phyloP scores from a whole-genome alignment of 2,329 filamentous ascomycete genomes.

The Pyricularia sp. region DNA sequence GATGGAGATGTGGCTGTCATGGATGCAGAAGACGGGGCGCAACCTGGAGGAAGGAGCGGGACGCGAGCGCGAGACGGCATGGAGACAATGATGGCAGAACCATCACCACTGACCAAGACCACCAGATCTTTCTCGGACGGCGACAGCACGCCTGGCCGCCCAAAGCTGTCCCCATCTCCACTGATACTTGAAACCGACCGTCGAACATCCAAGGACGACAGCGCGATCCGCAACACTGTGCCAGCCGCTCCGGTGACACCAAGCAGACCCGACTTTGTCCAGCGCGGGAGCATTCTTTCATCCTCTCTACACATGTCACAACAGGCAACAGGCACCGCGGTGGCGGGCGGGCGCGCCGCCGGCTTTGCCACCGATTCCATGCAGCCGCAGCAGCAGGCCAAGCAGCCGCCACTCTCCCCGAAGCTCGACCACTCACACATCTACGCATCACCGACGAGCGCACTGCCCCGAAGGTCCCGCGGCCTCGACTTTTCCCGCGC shows the following conservation, averaged over 20 bases:
- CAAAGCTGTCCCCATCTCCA: slow-evolving; percentile 47
- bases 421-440: slow-evolving; percentile 78
- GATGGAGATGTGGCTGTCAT: slow-evolving; percentile 2
- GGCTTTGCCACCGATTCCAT: slow-evolving; percentile 10
- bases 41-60: neutral
- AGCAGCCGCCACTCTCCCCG: slow-evolving; percentile 67
- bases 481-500: slow-evolving; percentile 90
- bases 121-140: slow-evolving; percentile 59
- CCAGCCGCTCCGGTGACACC: slow-evolving; percentile 47
- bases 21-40: neutral
- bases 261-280: slow-evolving; percentile 53
- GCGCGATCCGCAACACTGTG: slow-evolving; percentile 34
- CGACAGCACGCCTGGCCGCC: slow-evolving; percentile 34
- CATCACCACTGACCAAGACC: slow-evolving; percentile 36
- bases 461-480: slow-evolving; percentile 79
- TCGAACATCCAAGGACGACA: slow-evolving; percentile 58
- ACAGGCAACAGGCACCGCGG: slow-evolving; percentile 21
- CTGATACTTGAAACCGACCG: slow-evolving; percentile 43
- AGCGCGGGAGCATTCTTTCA: slow-evolving; percentile 43
- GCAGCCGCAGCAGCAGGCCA: slow-evolving; percentile 30
- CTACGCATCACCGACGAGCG: slow-evolving; percentile 80
- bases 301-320: slow-evolving; percentile 13
- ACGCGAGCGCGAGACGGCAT: neutral
- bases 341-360: slow-evolving; percentile 12
- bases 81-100: slow-evolving; percentile 6